phyloP scores from a whole-genome alignment of 148 eudicot species.

The Vaccinium darrowii region DNA sequence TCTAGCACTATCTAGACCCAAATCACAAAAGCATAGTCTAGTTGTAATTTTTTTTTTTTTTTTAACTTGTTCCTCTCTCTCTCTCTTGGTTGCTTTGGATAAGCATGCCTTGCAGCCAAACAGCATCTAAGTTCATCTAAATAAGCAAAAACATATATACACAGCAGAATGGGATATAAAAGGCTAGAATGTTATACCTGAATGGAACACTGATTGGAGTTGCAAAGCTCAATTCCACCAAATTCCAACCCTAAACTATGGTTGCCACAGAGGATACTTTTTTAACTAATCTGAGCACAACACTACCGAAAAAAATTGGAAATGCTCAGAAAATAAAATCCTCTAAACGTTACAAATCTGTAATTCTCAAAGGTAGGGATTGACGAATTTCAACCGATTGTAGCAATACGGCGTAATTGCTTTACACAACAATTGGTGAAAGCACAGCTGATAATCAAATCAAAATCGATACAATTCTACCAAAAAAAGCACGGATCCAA shows the following conservation, averaged over 20 bases:
- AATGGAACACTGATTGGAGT: not conserved
- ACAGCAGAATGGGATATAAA: not conserved
- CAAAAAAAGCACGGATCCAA: not conserved
- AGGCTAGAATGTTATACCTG: not conserved
- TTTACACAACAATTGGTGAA: not conserved
- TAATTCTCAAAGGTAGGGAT: not conserved
- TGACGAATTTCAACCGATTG: not conserved
- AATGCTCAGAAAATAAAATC: not conserved
- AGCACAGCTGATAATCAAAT: not conserved
- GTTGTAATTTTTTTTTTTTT: not conserved
- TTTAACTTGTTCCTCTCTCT: not conserved
- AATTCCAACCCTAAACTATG: not conserved
- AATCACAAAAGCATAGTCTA: not conserved
- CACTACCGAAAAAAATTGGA: not conserved
- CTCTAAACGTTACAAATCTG: not conserved
- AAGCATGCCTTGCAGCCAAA: not conserved
- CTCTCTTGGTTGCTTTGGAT: not conserved
- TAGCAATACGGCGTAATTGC: not conserved
- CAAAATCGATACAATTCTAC: not conserved
- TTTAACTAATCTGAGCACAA: not conserved
- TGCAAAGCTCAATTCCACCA: not conserved
- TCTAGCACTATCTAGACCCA: not conserved
- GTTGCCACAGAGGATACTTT: not conserved
- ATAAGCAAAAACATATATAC: not conserved
- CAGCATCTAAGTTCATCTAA: not conserved